Percentiles rank a stretch among this genome's conserved stretches.
Conservation (phyloP, 371 early-diverging fungal genomes). For the Hamiltosporidium tvaerminnensis region DNA sequence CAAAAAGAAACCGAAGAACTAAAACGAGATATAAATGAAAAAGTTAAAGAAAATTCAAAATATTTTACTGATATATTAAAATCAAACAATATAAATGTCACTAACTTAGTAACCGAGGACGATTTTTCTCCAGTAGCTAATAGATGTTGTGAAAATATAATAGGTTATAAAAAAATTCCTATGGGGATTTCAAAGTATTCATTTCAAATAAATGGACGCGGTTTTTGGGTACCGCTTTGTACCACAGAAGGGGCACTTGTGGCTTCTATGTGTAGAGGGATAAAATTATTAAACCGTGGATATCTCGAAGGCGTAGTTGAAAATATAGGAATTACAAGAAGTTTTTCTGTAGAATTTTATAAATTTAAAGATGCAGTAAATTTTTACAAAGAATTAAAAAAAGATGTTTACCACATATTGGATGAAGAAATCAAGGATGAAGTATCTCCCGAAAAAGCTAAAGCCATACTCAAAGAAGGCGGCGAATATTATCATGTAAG, state of each 20-base stretch:
- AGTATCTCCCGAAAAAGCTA: neutral
- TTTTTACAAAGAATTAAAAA: slow-evolving; percentile 21
- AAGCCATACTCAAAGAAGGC: neutral
- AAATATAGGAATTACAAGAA: slow-evolving; percentile 76
- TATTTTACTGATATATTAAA: too few relatives aligned
- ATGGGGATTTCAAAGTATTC: slow-evolving; percentile 56
- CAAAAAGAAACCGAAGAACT: too few relatives aligned
- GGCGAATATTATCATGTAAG: too few relatives aligned
- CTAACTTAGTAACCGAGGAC: slow-evolving; percentile 54
- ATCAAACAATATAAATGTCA: too few relatives aligned
- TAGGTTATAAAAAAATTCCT: slow-evolving; percentile 78
- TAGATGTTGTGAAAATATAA: slow-evolving; percentile 82
- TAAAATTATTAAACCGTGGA: slow-evolving; percentile 76
- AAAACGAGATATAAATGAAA: too few relatives aligned
- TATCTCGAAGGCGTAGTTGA: slow-evolving; percentile 62
- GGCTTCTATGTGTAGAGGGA: slow-evolving; percentile 81
- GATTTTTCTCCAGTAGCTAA: slow-evolving; percentile 71
- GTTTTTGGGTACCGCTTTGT: slow-evolving; percentile 73
- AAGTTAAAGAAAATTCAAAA: too few relatives aligned
- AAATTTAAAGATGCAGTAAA: slow-evolving; percentile 56
- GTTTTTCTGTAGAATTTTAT: slow-evolving; percentile 71
- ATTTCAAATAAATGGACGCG: slow-evolving; percentile 55
- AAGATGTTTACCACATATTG: neutral
- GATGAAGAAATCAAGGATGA: neutral
- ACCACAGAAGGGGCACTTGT: slow-evolving; percentile 82